Percentiles rank a stretch among this genome's conserved stretches.
phyloP scores from a whole-genome alignment of 768 basidiomycete species.

The Tricholoma furcatifolium region DNA sequence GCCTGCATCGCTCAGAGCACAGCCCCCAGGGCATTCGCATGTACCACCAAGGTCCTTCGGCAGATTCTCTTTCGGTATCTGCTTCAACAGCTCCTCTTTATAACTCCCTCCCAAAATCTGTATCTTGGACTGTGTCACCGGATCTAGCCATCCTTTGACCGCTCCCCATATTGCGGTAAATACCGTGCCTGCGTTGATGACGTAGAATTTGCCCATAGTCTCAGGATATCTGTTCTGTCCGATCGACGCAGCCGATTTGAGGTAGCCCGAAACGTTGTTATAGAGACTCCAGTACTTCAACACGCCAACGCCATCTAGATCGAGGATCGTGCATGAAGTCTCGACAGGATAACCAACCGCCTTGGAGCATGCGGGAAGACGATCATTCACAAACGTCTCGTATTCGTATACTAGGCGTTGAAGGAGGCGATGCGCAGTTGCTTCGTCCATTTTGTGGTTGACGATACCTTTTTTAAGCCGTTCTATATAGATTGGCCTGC shows the following conservation, averaged over 20 bases:
- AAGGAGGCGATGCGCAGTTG: slow-evolving; percentile 85
- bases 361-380: slow-evolving; percentile 75
- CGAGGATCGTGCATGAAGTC: slow-evolving; percentile 97
- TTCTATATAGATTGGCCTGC: slow-evolving; percentile 94
- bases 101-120: slow-evolving; percentile 77
- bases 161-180: slow-evolving; percentile 87
- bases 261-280: slow-evolving; percentile 54
- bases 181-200: slow-evolving; percentile 95
- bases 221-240: slow-evolving; percentile 94
- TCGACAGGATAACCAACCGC: slow-evolving; percentile 86
- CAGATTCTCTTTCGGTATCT: slow-evolving; percentile 83
- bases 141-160: slow-evolving; percentile 93
- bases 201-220: slow-evolving; percentile 97
- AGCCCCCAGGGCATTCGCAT: slow-evolving; percentile 78
- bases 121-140: slow-evolving; percentile 94
- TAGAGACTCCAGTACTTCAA: slow-evolving; percentile 87
- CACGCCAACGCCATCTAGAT: slow-evolving; percentile 66
- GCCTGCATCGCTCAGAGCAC: slow-evolving; percentile 85
- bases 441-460: slow-evolving; percentile 34
- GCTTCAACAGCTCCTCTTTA: slow-evolving; percentile 71
- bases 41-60: slow-evolving; percentile 83
- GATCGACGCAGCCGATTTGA: slow-evolving; percentile 69
- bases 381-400: slow-evolving; percentile 80
- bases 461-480: slow-evolving; percentile 41
- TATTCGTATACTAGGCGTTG: slow-evolving; percentile 91